Percentiles rank a stretch among this genome's conserved stretches.
Conservation (phyloP, 2,329 filamentous ascomycete genomes). For the Fusarium pseudocircinatum region DNA sequence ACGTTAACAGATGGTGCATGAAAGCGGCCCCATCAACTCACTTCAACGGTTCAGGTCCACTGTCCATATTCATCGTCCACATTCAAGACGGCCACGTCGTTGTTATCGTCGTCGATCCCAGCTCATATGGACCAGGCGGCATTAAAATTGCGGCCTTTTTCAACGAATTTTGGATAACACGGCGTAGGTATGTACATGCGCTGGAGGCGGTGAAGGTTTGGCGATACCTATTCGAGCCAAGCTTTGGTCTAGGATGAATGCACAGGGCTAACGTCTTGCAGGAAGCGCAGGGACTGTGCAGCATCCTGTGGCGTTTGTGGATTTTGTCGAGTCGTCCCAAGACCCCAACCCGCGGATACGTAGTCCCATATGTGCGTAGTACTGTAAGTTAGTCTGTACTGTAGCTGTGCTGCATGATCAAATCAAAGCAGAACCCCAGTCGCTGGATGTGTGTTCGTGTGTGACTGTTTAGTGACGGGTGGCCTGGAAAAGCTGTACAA, state of each 20-base stretch:
- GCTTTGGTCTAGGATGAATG: constrained; percentile 32
- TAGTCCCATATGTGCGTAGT: constrained; percentile 5
- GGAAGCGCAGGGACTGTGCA: constrained; percentile 24
- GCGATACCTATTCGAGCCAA: constrained; percentile 42
- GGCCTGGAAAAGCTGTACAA: constrained; percentile 9
- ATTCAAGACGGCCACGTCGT: constrained; percentile 28
- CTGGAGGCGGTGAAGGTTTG: constrained; percentile 43
- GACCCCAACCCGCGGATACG: constrained; percentile 12
- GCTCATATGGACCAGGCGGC: constrained; percentile 24
- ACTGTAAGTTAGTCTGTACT: neutral
- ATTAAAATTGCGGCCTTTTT: constrained; percentile 42
- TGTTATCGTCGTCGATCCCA: constrained; percentile 25
- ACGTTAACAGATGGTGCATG: constrained; percentile 15
- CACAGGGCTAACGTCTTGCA: constrained; percentile 39
- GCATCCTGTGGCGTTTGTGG: constrained; percentile 4
- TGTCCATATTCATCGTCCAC: constrained; percentile 3
- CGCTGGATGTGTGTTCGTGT: neutral
- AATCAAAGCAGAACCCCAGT: neutral
- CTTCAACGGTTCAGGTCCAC: neutral
- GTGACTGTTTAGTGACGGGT: neutral
- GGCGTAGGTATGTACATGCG: neutral
- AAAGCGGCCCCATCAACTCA: constrained; percentile 5
- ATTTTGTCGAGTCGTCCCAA: constrained; percentile 2
- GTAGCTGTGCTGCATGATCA: constrained; percentile 14
- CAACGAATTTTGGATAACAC: constrained; percentile 23